Conservation (phyloP, 805 yeast species). For the Kuraishia borneana region DNA sequence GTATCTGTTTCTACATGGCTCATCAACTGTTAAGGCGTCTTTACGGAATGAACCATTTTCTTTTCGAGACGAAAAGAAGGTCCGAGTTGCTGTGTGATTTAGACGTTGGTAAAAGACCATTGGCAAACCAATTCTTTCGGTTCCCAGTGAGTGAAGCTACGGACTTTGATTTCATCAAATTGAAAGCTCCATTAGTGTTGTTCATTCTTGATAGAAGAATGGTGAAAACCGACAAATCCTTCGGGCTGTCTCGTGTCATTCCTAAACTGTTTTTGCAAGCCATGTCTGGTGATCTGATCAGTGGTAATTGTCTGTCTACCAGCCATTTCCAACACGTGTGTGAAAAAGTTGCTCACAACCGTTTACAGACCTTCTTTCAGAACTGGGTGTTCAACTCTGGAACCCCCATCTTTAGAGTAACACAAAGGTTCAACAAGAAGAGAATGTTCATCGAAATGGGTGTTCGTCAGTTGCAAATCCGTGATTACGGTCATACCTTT, state of each 20-base stretch:
- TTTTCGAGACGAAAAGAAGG: slow-evolving; percentile 53
- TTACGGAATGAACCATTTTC: slow-evolving; percentile 78
- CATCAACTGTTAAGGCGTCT: slow-evolving; percentile 53
- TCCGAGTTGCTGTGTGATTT: slow-evolving; percentile 58
- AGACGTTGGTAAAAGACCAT: slow-evolving; percentile 72
- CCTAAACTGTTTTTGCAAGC: slow-evolving; percentile 90
- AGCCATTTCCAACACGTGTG: slow-evolving; percentile 87
- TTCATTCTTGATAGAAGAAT: slow-evolving; percentile 80
- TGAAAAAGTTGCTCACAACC: slow-evolving; percentile 84
- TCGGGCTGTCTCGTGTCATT: slow-evolving; percentile 83
- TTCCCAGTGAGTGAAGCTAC: slow-evolving; percentile 47
- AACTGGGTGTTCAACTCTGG: slow-evolving; percentile 93
- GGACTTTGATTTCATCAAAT: slow-evolving; percentile 56
- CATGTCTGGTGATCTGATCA: slow-evolving; percentile 85
- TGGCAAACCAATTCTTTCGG: slow-evolving; percentile 58
- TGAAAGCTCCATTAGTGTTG: slow-evolving; percentile 81
- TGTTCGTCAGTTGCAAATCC: slow-evolving; percentile 78
- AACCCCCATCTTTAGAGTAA: slow-evolving; percentile 76
- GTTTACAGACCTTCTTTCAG: slow-evolving; percentile 71
- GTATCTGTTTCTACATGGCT: slow-evolving; percentile 78
- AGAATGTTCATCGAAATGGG: slow-evolving; percentile 92
- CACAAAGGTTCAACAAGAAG: slow-evolving; percentile 89
- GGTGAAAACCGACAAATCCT: slow-evolving; percentile 92
- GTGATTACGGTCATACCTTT: slow-evolving; percentile 31
- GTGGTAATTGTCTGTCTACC: slow-evolving; percentile 65